These are phyloP conservation scores for Aspergillus felis DNA, from an alignment of 2,329 filamentous ascomycete species.

Conservation along the genomic window DNA sequence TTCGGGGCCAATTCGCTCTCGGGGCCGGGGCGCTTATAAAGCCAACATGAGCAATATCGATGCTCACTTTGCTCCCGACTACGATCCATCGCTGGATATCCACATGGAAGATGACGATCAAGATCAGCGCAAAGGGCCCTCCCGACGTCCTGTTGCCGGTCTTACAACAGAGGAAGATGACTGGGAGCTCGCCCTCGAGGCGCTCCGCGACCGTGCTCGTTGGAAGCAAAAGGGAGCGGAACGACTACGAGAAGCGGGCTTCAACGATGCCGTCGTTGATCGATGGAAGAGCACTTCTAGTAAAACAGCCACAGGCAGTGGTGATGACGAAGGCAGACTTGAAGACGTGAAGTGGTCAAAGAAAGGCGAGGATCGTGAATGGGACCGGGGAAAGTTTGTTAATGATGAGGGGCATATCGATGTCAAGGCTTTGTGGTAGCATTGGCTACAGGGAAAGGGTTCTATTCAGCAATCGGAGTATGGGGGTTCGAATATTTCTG, in stretches of 20 bases:
- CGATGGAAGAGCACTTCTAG: slow-evolving; percentile 65
- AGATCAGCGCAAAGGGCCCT: slow-evolving; percentile 53
- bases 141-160: slow-evolving; percentile 36
- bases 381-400: slow-evolving; percentile 62
- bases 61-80: slow-evolving; percentile 67
- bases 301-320: slow-evolving; percentile 42
- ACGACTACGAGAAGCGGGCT: slow-evolving; percentile 71
- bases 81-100: slow-evolving; percentile 51
- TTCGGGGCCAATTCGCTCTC: slow-evolving; percentile 46
- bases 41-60: slow-evolving; percentile 67
- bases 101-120: slow-evolving; percentile 48
- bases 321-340: slow-evolving; percentile 54
- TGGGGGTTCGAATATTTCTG: background rate
- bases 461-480: background rate
- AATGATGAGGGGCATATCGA: slow-evolving; percentile 53
- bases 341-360: slow-evolving; percentile 71
- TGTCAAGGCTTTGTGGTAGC: slow-evolving; percentile 48
- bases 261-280: slow-evolving; percentile 69
- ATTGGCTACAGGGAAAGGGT: background rate
- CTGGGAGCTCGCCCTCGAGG: slow-evolving; percentile 78
- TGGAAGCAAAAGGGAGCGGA: slow-evolving; percentile 74
- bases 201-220: slow-evolving; percentile 71
- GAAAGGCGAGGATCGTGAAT: slow-evolving; percentile 63
- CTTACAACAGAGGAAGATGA: slow-evolving; percentile 55
- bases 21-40: slow-evolving; percentile 65